Evolutionary conservation across 345 rosid genomes (phyloP), one percentile per base, ranked within the genome.

Genomic region (Eucalyptus urophylla): DNA sequence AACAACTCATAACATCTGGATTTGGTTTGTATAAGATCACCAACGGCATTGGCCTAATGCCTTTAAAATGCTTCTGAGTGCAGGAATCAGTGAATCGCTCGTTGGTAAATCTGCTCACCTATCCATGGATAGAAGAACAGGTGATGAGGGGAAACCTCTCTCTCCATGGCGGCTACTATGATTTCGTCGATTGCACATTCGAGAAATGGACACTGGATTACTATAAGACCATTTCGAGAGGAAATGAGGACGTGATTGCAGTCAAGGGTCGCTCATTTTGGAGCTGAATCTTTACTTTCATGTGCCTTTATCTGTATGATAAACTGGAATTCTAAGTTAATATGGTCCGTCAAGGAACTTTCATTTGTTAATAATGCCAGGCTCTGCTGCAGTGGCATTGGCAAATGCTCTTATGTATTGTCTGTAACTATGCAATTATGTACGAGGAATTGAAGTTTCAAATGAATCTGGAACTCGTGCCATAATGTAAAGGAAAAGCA

Each of bases 131-230:
- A 86, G 95, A 96, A 92, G 99, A 97, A 90, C 97, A 92, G 89
- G 97, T 95, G 88, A 89, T 88, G 92, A 89, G 91, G 58, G 97
- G 96, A 29, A 90, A 88, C 37, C 92, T 98, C 76, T 92, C 94
- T 69, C 91, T 98, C 87, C 98, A 98, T 80, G 99, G 99, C 44
- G 98, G 99, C 69, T 98, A 98, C 93, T 98, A 98, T 85, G 92
- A 97, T 91, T 96, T 98, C 62, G 88, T 95, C 8, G 92, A 95
- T 90, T 97, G 99, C 91, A 90, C 99, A 6, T 98, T 97, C 60
- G 98, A 96, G 98, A 98, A 96, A 93, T 98, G 99, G 99, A 95
- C 99, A 3, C 91, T 98, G 83, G 98, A 98, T 90, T 95, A 96
- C 90, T 65, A 51, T 58, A 93, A 88, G 89, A 93, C 93, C 91